Percentiles rank a stretch among this genome's conserved stretches.
phyloP scores from a whole-genome alignment of 208 protist genomes.

The Wallacemonas sp. region DNA sequence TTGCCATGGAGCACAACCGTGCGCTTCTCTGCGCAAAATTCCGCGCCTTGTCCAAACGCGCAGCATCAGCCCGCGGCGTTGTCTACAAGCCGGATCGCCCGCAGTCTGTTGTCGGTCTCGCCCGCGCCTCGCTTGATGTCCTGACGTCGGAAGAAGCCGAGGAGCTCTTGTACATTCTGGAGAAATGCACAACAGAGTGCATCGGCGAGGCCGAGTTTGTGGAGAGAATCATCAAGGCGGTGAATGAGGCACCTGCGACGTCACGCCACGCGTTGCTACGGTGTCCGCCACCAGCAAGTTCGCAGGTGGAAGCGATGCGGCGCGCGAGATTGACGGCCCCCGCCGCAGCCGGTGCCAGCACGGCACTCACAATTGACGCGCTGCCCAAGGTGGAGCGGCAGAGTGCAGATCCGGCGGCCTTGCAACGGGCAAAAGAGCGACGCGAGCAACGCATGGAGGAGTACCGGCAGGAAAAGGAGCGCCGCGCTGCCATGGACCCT shows the following conservation, averaged over 20 bases:
- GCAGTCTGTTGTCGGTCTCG: conserved; percentile 47
- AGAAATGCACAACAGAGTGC: conserved; percentile 28
- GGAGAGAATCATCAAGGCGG: conserved; percentile 21
- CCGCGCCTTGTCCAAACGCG: conserved; percentile 32
- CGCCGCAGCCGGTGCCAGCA: neutral
- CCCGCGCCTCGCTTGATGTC: conserved; percentile 50
- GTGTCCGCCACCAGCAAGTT: conserved; percentile 13
- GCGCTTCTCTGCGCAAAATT: conserved; percentile 63
- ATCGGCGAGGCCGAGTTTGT: conserved; percentile 57
- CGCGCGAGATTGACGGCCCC: neutral
- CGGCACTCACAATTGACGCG: too few species aligned
- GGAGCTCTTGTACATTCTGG: conserved; percentile 53
- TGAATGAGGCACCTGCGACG: neutral
- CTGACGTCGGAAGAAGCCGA: conserved; percentile 62
- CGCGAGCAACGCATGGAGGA: conserved; percentile 39
- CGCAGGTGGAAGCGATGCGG: conserved; percentile 17
- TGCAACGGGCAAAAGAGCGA: conserved; percentile 34
- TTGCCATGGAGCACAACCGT: conserved; percentile 46
- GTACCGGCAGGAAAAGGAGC: conserved; percentile 40
- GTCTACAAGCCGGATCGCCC: conserved; percentile 32
- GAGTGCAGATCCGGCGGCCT: conserved; percentile 37
- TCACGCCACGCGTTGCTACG: conserved; percentile 19
- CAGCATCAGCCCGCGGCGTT: conserved; percentile 2
- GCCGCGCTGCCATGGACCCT: conserved; percentile 11
- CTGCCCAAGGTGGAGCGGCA: conserved; percentile 37